Base-by-base conservation (phyloP, 2,329 filamentous ascomycete species). In the Thelonectria blattea region DNA sequence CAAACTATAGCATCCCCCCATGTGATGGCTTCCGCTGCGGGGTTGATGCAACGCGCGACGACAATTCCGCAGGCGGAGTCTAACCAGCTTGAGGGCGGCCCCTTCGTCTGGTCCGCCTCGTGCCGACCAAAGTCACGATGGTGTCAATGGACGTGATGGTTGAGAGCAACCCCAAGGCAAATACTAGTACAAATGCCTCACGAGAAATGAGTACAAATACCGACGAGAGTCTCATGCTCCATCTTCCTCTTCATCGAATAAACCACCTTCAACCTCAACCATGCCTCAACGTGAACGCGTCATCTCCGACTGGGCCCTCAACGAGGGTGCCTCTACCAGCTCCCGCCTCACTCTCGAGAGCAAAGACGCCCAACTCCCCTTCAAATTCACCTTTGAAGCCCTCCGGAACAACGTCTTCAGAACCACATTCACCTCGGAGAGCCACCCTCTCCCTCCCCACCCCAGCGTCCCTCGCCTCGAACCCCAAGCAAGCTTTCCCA, bases 361-460 rank as follows among this genome's bases (percentile, higher is more conserved):
- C 48, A 53, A 52, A 7, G 68, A 73, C 42, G 39, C 73, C 1
- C 41, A 61, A 3, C 60, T 79, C 2, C 74, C 78, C 0, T 85
- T 86, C 60, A 73, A 80, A 15, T 91, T 91, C 70, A 79, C 80
- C 0, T 90, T 91, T 63, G 85, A 91, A 70, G 80, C 84, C 0
- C 67, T 91, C 30, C 81, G 83, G 15, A 78, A 82, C 18, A 88
- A 88, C 52, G 76, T 91, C 15, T 92, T 91, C 74, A 80, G 88
- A 43, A 89, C 88, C 1, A 88, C 86, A 0, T 91, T 91, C 70
- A 82, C 83, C 1, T 88, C 88, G 0, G 69, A 79, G 14, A 79
- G 80, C 2, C 88, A 91, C 68, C 85, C 85, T 7, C 71, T 90
- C 2, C 87, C 89, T 27, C 88, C 88, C 1, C 85, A 86, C 67